Base-by-base conservation (phyloP, 106 monocot species). In the Dendrobium catenatum region DNA sequence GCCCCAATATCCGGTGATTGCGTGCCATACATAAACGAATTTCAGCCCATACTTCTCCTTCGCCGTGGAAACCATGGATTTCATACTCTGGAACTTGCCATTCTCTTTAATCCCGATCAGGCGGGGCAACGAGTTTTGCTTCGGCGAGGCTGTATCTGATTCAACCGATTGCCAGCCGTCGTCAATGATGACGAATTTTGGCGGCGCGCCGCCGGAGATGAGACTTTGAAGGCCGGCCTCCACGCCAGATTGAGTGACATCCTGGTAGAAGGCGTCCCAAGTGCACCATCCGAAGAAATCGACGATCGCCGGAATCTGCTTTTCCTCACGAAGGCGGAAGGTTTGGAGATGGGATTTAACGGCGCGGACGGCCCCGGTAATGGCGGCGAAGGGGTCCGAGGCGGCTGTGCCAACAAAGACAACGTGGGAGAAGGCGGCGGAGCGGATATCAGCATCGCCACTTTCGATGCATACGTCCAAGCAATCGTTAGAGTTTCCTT, bases 201-300 rank as follows among this genome's bases (percentile, higher is more conserved):
- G 94, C 10, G 97, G 97, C 9, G 86, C 68, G 27, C 88, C 87
- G 24, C 93, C 91, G 18, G 82, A 83, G 1, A 82, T 42, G 18
- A 97, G 92, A 77, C 83, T 91, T 2, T 47, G 37, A 19, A 97
- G 86, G 4, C 94, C 97, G 26, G 90, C 82, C 81, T 97, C 97
- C 59, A 97, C 92, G 15, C 94, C 97, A 41, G 92, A 90, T 47
- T 94, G 94, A 10, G 87, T 88, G 55, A 97, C 94, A 41, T 92
- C 94, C 76, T 89, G 87, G 82, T 97, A 97, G 87, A 97, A 97
- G 0, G 97, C 96, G 78, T 96, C 96, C 96, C 94, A 96, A 1
- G 96, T 94, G 84, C 96, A 96, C 96, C 96, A 96, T 13, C 96
- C 96, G 78, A 94, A 96, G 84, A 85, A 86, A 82, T 96, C 94